Evolutionary conservation across 2,329 filamentous ascomycete genomes (phyloP), one percentile per base, ranked within the genome.

Genomic region (Hypoxylon sp.): DNA sequence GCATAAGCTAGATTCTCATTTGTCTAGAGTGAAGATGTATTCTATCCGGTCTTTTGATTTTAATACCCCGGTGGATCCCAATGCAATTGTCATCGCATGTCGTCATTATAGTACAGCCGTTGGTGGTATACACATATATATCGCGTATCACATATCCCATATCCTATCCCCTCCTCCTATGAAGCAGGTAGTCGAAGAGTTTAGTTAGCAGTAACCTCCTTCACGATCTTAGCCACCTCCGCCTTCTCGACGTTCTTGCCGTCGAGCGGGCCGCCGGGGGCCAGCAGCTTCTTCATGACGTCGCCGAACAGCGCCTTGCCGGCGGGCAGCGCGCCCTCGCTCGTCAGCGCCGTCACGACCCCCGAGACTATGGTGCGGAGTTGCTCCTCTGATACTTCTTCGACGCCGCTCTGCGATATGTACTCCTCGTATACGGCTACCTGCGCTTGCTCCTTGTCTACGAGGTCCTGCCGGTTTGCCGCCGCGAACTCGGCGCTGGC

Each of bases 361-460:
- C 79, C 80, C 59, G 80, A 77, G 16, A 91, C 84, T 9, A 87
- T 73, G 2, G 75, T 76, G 73, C 81, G 81, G 19, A 94, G 80
- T 75, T 92, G 85, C 4, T 85, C 86, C 65, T 85, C 82, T 1
- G 81, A 78, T 56, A 93, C 72, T 11, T 83, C 84, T 77, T 88
- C 81, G 11, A 93, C 84, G 6, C 84, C 85, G 69, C 87, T 87
- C 65, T 80, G 81, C 6, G 83, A 82, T 3, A 87, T 81, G 77
- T 93, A 93, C 71, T 88, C 88, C 39, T 90, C 83, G 72, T 94
- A 75, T 2, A 95, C 83, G 30, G 79, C 79, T 51, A 90, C 80
- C 79, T 94, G 90, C 9, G 80, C 81, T 66, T 87, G 81, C 80
- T 95, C 91, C 80, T 91, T 91, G 61, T 88, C 86, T 0, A 86